Conservation (phyloP, 1,284 basidiomycete genomes). For the Polyporus tsugae region DNA sequence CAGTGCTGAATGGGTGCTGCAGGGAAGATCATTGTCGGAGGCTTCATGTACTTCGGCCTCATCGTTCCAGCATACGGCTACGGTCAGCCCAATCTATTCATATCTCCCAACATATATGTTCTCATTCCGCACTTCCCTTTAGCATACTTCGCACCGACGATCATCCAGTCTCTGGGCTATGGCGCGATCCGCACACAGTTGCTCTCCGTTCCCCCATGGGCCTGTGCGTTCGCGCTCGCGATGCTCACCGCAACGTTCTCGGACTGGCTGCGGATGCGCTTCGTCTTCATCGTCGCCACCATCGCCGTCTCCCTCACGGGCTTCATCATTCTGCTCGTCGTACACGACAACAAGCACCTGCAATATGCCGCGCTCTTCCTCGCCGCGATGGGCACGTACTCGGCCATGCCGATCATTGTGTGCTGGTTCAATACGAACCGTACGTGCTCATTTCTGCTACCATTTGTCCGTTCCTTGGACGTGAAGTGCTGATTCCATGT, state of each 20-base stretch:
- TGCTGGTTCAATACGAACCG: conserved; percentile 47
- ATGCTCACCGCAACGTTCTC: conserved; percentile 41
- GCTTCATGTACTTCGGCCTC: conserved; percentile 45
- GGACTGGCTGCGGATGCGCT: conserved; percentile 39
- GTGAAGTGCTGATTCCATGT: conserved; percentile 3
- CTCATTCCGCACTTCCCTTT: background rate
- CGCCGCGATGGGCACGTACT: conserved; percentile 41
- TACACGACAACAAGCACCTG: conserved; percentile 39
- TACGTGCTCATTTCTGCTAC: conserved; percentile 21
- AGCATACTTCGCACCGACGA: conserved; percentile 45
- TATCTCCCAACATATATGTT: background rate
- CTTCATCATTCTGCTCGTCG: conserved; percentile 40
- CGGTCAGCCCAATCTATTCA: conserved; percentile 28
- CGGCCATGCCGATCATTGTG: conserved; percentile 42
- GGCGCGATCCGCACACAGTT: conserved; percentile 55
- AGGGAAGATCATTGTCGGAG: conserved; percentile 44
- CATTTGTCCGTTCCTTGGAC: background rate
- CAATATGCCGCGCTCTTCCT: conserved; percentile 46
- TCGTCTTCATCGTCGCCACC: conserved; percentile 39
- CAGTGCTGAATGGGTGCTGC: background rate
- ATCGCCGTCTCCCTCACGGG: conserved; percentile 38
- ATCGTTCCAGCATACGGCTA: conserved; percentile 43
- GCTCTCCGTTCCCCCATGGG: conserved; percentile 60
- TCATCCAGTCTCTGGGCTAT: conserved; percentile 52
- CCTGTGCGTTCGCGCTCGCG: conserved; percentile 43